Evolutionary conservation across 106 monocot genomes (phyloP).

Genomic region (Dendrobium huoshanense): DNA sequence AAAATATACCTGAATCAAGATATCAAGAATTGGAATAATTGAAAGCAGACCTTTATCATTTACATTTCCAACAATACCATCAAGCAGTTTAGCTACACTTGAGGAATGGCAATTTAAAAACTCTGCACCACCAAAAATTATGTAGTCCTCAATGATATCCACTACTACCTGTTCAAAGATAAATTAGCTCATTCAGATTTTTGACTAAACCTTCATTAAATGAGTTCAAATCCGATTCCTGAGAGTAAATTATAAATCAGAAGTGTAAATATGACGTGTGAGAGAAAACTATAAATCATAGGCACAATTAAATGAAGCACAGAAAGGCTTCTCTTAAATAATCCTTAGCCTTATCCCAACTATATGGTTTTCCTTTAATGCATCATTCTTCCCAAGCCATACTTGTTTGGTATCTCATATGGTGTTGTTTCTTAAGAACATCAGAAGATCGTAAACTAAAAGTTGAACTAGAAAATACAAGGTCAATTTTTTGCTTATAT

Average conservation of each 20-base stretch:
- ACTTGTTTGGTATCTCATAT: not conserved
- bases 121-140: slow-evolving; percentile 76
- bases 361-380: not conserved
- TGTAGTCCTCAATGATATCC: slow-evolving; percentile 86
- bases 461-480: not conserved
- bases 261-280: not conserved
- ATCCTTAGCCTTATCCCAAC: not conserved
- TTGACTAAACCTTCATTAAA: not conserved
- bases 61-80: slow-evolving; percentile 81
- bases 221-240: not conserved
- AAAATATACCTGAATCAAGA: slow-evolving; percentile 74
- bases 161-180: slow-evolving; percentile 48
- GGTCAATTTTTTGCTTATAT: not conserved
- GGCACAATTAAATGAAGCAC: not conserved
- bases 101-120: slow-evolving; percentile 80
- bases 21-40: slow-evolving; percentile 66
- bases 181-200: slow-evolving; percentile 1
- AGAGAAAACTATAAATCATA: not conserved
- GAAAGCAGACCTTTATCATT: slow-evolving; percentile 94
- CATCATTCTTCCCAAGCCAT: not conserved
- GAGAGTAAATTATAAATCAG: not conserved
- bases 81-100: slow-evolving; percentile 68
- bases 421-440: not conserved
- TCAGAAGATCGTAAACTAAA: not conserved
- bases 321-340: not conserved